These are phyloP conservation scores for Aspergillus fumigatus DNA, from an alignment of 2,329 filamentous ascomycete species.

Conservation along the genomic window DNA sequence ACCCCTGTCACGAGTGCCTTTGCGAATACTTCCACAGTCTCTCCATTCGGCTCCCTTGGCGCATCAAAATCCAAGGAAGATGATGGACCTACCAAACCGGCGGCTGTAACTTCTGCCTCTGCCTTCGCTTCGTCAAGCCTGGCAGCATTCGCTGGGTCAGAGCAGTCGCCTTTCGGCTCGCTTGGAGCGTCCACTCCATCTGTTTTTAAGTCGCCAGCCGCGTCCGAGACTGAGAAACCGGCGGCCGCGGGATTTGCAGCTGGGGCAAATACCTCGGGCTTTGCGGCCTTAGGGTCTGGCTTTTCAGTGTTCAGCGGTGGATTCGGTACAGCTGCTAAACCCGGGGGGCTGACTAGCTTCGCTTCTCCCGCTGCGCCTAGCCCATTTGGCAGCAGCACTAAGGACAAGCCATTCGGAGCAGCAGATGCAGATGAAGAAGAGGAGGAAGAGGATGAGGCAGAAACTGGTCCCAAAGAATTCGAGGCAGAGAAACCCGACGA, in stretches of 20 bases:
- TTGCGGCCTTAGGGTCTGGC: slow-evolving; percentile 34
- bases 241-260: slow-evolving; percentile 28
- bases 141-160: slow-evolving; percentile 59
- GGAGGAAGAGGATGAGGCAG: slow-evolving; percentile 48
- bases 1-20: slow-evolving; percentile 37
- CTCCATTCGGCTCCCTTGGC: slow-evolving; percentile 38
- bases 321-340: slow-evolving; percentile 48
- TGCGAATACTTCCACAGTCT: slow-evolving; percentile 39
- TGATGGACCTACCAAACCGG: slow-evolving; percentile 16
- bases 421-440: slow-evolving; percentile 49
- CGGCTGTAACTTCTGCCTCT: slow-evolving; percentile 49
- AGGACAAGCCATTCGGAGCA: slow-evolving; percentile 67
- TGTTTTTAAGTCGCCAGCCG: slow-evolving; percentile 33
- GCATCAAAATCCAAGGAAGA: slow-evolving; percentile 23
- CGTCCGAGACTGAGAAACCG: slow-evolving; percentile 18
- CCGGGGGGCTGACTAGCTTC: slow-evolving; percentile 60
- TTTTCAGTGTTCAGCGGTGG: slow-evolving; percentile 36
- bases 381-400: slow-evolving; percentile 36
- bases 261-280: slow-evolving; percentile 32
- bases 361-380: slow-evolving; percentile 55
- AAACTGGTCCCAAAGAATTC: slow-evolving; percentile 46
- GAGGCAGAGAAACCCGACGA: slow-evolving; percentile 46
- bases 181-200: slow-evolving; percentile 46
- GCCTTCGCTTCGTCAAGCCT: slow-evolving; percentile 67
- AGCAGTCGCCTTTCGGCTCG: slow-evolving; percentile 60